Evolutionary conservation across 352 stramenopile genomes (phyloP), one percentile per base, ranked within the genome.

Genomic region (Globisporangium canariense): DNA sequence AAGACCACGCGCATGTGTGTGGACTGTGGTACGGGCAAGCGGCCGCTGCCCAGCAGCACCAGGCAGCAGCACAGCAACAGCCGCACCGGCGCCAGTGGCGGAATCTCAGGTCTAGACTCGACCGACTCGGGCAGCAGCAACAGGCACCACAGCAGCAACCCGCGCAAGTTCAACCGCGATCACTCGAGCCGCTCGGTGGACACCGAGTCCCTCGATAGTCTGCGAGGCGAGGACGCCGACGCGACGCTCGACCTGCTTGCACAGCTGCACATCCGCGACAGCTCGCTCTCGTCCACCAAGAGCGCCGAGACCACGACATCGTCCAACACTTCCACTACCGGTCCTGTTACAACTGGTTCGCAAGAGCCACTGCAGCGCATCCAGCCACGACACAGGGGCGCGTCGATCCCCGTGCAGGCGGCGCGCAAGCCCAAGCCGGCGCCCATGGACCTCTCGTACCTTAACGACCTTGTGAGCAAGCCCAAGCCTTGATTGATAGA

Each of bases 1-100:
- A 78, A 79, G 58, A 78, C 83, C 53, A 78, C 86, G 68, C 81
- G 81, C 41, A 78, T 90, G 65, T 90, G 79, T 28, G 61, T 81
- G 25, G 60, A 78, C 32, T 90, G 81, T 32, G 68, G 72, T 18
- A 63, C 71, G 56, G 71, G 55, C 41, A 59, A 28, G 45, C 50
- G 28, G 57, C 64, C 28, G 20, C 57, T n/a, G 14, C 40, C 16
- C 14, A 32, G 28, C 34, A 52, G 56, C 10, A 38, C 50, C 4
- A 38, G 32, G 14, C 38, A 25, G 50, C 49, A 58, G 14, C 41
- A 47, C 50, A 46, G 30, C 22, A 45, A 9, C 30, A 34, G 41
- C 25, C 10, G 7, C 41, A 43, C 32, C 4, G 32, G 32, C 32
- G 32, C 4, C 32, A 36, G 32, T 47, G 11, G 50, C 25, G 50